phyloP scores from a whole-genome alignment of 441 rosid species.

The Pelargonium citronellum region DNA sequence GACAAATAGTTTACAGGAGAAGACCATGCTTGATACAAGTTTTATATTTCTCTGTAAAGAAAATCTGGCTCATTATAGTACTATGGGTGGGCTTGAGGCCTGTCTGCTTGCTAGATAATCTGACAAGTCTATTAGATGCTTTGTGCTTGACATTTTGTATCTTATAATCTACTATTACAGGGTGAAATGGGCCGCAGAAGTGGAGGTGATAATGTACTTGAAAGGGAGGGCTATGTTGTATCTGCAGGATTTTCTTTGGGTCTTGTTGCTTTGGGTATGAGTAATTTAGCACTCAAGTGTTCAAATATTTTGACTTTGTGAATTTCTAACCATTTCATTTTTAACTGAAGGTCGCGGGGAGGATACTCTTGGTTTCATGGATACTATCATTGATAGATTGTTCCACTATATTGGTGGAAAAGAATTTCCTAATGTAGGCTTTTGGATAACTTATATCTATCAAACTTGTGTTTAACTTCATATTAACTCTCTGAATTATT shows the following conservation, averaged over 20 bases:
- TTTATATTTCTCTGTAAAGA: neutral
- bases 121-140: conserved; percentile 17
- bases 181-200: conserved; percentile 97
- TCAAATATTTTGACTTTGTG: conserved; percentile 9
- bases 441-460: conserved; percentile 20
- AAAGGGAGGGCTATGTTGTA: conserved; percentile 98
- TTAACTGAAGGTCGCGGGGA: conserved; percentile 77
- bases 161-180: conserved; percentile 35
- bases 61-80: conserved; percentile 7
- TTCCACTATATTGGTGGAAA: conserved; percentile 85
- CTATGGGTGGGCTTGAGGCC: neutral
- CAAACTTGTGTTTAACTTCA: conserved; percentile 17
- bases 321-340: conserved; percentile 21
- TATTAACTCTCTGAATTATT: conserved; percentile 20
- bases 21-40: neutral
- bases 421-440: conserved; percentile 59
- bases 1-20: conserved; percentile 7
- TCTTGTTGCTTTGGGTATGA: conserved; percentile 90
- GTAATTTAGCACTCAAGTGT: conserved; percentile 2
- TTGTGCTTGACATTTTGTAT: conserved; percentile 21
- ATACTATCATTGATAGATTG: conserved; percentile 68
- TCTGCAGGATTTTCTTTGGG: conserved; percentile 97
- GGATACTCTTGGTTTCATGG: conserved; percentile 71
- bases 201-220: conserved; percentile 98
- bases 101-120: neutral